Evolutionary conservation across 2,329 filamentous ascomycete species (phyloP), one percentile per base, ranked within the genome.

Genomic region (Aspergillus thermomutatus): DNA sequence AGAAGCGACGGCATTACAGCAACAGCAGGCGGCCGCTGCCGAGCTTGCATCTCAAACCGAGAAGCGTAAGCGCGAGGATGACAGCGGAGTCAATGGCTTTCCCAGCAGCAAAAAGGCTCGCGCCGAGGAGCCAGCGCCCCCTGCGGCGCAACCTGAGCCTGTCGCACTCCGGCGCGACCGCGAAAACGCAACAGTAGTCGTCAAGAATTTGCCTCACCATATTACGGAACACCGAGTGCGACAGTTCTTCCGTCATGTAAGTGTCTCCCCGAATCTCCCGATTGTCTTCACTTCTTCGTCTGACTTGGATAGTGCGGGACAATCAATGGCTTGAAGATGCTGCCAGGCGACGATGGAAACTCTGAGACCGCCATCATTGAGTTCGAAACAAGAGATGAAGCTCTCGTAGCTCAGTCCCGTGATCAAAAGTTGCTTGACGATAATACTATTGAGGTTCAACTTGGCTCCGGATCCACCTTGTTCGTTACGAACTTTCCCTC

Each of bases 401-500:
- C 91, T 7, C 80, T 87, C 52, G 88, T 90, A 23, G 93, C 94
- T 4, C 80, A 92, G 61, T 87, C 92, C 14, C 87, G 91, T 60
- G 87, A 96, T 68, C 86, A 87, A 52, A 96, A 95, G 71, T 86
- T 85, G 54, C 87, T 96, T 64, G 86, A 87, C 52, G 87, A 89
- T 25, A 82, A 84, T 37, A 83, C 87, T 60, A 88, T 99, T 50
- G 81, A 82, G 37, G 91, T 99, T 23, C 81, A 84, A 54, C 80
- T 90, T 47, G 92, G 89, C 31, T 85, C 87, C 40, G 87, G 88
- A 52, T 85, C 92, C 55, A 97, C 92, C 0, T 77, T 99, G 4
- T 99, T 89, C 69, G 86, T 97, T 34, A 88, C 92, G 46, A 99
- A 99, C 70, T 99, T 92, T 69, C 91, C 92, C 2, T 77, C 81